Evolutionary conservation across 257 asterid genomes (phyloP).

Genomic region (Solanum chmielewskii): DNA sequence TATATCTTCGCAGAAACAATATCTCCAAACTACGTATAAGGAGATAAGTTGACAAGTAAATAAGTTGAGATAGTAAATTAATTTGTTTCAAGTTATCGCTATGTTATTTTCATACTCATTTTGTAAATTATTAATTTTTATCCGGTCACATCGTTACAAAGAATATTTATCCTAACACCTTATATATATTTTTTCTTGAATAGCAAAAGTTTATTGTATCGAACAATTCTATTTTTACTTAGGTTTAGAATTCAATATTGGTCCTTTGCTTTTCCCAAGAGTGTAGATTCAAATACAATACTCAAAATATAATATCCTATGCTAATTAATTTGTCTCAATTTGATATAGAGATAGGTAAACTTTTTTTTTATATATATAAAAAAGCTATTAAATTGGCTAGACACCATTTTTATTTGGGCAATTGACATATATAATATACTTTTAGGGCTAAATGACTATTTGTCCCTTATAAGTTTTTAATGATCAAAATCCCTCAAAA

Average conservation of each 20-base stretch:
- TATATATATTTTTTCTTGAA: not conserved
- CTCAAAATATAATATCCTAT: no score
- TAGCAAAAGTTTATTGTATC: not conserved
- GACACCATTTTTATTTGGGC: not conserved
- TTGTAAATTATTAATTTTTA: not conserved
- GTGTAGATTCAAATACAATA: not conserved
- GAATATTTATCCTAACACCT: not conserved
- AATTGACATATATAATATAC: no score
- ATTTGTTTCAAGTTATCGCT: not conserved
- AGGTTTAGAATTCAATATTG: not conserved
- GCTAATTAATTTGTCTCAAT: not conserved
- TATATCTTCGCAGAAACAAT: no score
- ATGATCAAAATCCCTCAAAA: no score
- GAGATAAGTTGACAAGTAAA: not conserved
- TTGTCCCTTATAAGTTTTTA: no score
- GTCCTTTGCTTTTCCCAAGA: not conserved
- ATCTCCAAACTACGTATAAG: not conserved
- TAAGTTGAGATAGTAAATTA: not conserved
- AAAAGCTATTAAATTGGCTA: not conserved
- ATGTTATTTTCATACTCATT: not conserved
- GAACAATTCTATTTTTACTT: not conserved
- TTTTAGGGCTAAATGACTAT: no score
- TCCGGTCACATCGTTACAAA: rapidly evolving
- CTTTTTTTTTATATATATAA: no score
- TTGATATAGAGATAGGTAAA: not conserved